Evolutionary conservation across 192 early-diverging fungal genomes (phyloP), one percentile per base, ranked within the genome.

Genomic region (Backusella mclennaniae): DNA sequence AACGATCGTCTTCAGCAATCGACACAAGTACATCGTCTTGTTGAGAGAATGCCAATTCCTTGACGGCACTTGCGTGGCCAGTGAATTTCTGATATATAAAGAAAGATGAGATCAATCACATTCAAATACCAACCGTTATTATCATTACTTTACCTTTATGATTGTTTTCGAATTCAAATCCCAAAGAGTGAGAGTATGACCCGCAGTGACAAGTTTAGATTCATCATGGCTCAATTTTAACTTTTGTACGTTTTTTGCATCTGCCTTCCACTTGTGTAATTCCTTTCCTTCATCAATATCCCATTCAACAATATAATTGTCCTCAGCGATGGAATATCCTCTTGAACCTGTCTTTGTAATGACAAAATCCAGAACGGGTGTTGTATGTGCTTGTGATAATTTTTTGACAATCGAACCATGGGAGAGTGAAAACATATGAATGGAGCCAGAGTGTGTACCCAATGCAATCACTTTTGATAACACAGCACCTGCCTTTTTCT

Each of bases 101-200:
- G 33, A 33, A 33, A 3, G 33, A 33, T 33, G 33, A 33, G 33
- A 33, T 33, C 31, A 33, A 2, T 33, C 31, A 1, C 31, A 33
- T 3, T 33, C 33, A 33, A 33, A 33, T 33, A 3, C 2, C 33
- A 3, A 0, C 33, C 33, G 3, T 33, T 3, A 33, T 3, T 11
- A 26, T 29, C 3, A 0, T 23, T 21, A 3, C 33, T 2, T 59
- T 77, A 83, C 82, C 75, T 87, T 88, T 73, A 86, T 77, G 0
- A 84, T 19, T 52, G 83, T 78, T 31, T 80, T 79, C 15, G 83
- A 76, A 73, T 71, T 73, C 35, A 87, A 36, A 79, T 88, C 85
- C 87, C 85, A 90, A 19, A 90, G 69, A 41, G 82, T 85, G 77
- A 90, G 88, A 9, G 79, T 87, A 66, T 88, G 86, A 73, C 88